Base-by-base conservation (phyloP, 2,329 filamentous ascomycete species). In the Triangularia setosa region DNA sequence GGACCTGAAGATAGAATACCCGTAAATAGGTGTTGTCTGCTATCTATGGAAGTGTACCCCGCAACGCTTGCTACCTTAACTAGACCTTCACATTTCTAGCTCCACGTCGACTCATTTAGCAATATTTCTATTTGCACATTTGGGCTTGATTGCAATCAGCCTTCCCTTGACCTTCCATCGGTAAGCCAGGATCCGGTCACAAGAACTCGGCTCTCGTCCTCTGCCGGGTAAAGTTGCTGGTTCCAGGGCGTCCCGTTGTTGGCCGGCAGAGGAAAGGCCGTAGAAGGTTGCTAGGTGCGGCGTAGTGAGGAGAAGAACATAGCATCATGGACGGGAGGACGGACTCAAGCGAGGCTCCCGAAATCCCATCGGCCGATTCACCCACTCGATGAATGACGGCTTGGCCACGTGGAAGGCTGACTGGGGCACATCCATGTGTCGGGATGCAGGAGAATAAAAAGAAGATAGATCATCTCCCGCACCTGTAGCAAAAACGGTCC, bases 401-500 rank as follows among this genome's bases (percentile, higher is more conserved):
- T 44, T 44, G 30, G 33, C 35, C 30, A 44, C 23, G 57, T 59
- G 57, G 57, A n/a, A 59, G 28, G 18, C n/a, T 7, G 33, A 14
- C 33, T 40, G 33, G 33, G 33, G 33, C 33, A 40, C 33, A 40
- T 40, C 33, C 30, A 8, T 28, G 14, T n/a, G 33, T 40, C 8
- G 27, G 27, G 27, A 4, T 28, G 27, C 27, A 28, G 27, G 27
- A 28, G 8, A 28, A 28, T 4, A 4, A 28, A 28, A 28, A n/a
- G n/a, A n/a, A n/a, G n/a, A n/a, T n/a, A n/a, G 27, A 28, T 28
- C 27, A 28, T 4, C 27, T 28, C 21, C 33, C 9, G 61, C 27
- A n/a, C 7, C 53, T 54, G 12, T 27, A 56, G 25, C 21, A 27
- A 55, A n/a, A 55, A 48, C 61, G 61, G 54, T 58, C 61, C 54